Conservation (phyloP, 2,329 filamentous ascomycete species). For the Fusarium redolens region DNA sequence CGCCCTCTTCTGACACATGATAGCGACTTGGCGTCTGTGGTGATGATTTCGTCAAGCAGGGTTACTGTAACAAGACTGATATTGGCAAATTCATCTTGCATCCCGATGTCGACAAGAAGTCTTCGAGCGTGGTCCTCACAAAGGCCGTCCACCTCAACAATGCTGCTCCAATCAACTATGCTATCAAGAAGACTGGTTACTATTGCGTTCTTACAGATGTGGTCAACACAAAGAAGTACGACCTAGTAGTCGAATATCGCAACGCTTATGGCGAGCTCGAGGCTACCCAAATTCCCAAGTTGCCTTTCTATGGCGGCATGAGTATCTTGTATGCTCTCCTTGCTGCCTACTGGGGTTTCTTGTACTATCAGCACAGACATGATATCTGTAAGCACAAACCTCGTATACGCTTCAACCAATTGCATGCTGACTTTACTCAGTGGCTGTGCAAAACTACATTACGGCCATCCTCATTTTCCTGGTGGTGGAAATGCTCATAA, state of each 20-base stretch:
- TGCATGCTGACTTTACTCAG: constrained; percentile 52
- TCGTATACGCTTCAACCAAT: neutral
- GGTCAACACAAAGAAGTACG: constrained; percentile 76
- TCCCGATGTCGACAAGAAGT: constrained; percentile 77
- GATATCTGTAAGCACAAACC: constrained; percentile 76
- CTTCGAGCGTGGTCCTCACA: constrained; percentile 79
- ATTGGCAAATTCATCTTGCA: constrained; percentile 87
- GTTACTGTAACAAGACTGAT: constrained; percentile 80
- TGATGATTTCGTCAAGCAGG: constrained; percentile 72
- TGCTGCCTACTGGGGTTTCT: constrained; percentile 85
- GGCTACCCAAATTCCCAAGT: constrained; percentile 93
- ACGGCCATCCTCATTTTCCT: constrained; percentile 96
- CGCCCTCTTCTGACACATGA: constrained; percentile 19
- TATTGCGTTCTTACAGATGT: constrained; percentile 89
- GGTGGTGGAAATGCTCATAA: constrained; percentile 96
- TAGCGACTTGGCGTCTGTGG: constrained; percentile 75
- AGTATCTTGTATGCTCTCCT: constrained; percentile 94
- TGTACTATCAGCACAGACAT: constrained; percentile 93
- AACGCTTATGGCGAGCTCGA: constrained; percentile 97
- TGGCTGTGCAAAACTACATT: constrained; percentile 98
- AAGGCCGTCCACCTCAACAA: constrained; percentile 85
- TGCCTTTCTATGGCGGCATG: constrained; percentile 95
- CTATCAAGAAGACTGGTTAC: constrained; percentile 90
- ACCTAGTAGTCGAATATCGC: constrained; percentile 87
- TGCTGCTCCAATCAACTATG: constrained; percentile 80